A percentile compares a stretch with the other conserved stretches of the same genome.
Conservation (phyloP, 2,329 filamentous ascomycete genomes). For the Phialophora tarda region DNA sequence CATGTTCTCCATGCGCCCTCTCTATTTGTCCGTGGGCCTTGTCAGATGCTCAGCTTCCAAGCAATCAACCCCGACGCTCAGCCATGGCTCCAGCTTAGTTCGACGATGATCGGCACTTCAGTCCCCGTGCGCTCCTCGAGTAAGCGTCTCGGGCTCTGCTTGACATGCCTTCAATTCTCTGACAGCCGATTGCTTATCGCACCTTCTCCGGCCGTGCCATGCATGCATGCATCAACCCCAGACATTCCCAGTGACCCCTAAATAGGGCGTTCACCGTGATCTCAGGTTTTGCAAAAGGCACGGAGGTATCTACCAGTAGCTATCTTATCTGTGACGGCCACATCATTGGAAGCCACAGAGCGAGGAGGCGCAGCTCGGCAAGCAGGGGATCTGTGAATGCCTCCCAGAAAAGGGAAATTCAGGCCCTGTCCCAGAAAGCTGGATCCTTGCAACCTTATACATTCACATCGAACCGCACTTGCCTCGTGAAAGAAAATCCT, state of each 20-base stretch:
- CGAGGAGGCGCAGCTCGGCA: not conserved
- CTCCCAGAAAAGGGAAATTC: not conserved
- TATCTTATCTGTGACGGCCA: not conserved
- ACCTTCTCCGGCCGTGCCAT: slow-evolving; percentile 5
- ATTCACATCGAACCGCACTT: not conserved
- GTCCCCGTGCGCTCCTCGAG: not conserved
- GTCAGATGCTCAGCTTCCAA: not conserved
- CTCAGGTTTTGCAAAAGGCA: not conserved
- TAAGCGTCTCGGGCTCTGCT: not conserved
- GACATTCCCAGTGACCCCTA: not conserved
- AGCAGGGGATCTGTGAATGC: not conserved
- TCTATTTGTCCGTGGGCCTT: not conserved
- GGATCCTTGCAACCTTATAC: slow-evolving; percentile 1
- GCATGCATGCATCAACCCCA: not conserved
- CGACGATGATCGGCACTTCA: slow-evolving; percentile 7
- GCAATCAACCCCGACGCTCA: not conserved
- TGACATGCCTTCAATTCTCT: not conserved
- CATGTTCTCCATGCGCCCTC: not conserved
- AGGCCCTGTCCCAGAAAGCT: not conserved
- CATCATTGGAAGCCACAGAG: slow-evolving; percentile 3
- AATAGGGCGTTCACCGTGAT: not conserved
- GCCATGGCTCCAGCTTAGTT: not conserved
- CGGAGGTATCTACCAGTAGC: not conserved
- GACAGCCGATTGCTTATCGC: slow-evolving; percentile 15
- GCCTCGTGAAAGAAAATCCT: not conserved